Evolutionary conservation across 192 early-diverging fungal species (phyloP), one percentile per base, ranked within the genome.

Genomic region (Umbelopsis sp.): DNA sequence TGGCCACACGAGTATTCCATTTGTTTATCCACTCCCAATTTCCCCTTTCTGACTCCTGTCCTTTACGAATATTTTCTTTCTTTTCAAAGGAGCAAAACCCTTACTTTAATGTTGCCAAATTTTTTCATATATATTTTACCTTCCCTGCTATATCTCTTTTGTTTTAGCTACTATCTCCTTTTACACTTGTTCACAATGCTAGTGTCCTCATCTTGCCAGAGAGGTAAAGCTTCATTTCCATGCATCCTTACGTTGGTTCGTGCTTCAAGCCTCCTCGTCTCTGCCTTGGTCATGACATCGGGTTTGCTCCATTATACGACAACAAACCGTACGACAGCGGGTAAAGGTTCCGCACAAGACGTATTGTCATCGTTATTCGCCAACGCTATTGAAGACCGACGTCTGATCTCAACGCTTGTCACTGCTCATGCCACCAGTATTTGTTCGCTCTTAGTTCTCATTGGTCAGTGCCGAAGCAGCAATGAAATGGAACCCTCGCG

Each of bases 391-490:
- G 51, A 71, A 47, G 74, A 76, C 22, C 31, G 69, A 22, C 44
- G 74, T 16, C 44, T 76, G 26, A 76, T 76, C 21, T 71, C 69
- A 4, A 76, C 74, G 22, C 38, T 76, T 22, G 69, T 76, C 17
- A 70, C 74, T n/a, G 69, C 69, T 4, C 74, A 76, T 22, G 74
- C 70, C 0, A 71, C 74, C 16, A 71, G 70, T 32, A 34, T 76
- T 21, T 76, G 74, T 45, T 65, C 74, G 17, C 50, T 76, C 0
- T 53, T 71, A 10, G 20, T 68, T 8, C 32, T 76, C 5, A 45
- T 54, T 50, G 66, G 26, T 29, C 73, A 68, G 31, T 45, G 44
- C 34, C 56, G 47, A 21, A 20, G 16, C 50, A 34, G 20, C 22
- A 22, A 26, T 11, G 73, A 65, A 26, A 22, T 45, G 4, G 47